Evolutionary conservation across 306 rosid genomes (phyloP).

Genomic region (Herpetospermum pedunculosum): DNA sequence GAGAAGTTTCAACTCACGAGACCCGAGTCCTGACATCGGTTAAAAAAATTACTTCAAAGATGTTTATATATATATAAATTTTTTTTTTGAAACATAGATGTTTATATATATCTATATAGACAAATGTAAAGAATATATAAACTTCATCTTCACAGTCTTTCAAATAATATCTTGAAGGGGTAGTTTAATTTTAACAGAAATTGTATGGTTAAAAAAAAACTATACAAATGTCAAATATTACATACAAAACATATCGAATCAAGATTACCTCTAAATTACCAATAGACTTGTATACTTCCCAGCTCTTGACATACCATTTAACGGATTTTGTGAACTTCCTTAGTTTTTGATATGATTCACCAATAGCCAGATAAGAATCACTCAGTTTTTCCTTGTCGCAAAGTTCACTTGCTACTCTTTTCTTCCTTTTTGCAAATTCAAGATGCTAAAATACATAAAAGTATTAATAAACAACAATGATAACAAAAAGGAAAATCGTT

Average conservation of each 20-base stretch:
- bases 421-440: constrained; percentile 74
- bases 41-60: not conserved
- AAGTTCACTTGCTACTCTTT: constrained; percentile 50
- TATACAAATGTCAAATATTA: no score
- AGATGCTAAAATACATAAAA: constrained; percentile 34
- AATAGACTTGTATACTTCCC: constrained; percentile 51
- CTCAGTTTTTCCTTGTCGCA: constrained; percentile 62
- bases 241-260: constrained; percentile 6
- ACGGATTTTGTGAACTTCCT: constrained; percentile 55
- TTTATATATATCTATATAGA: not conserved
- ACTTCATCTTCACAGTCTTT: not conserved
- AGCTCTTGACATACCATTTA: constrained; percentile 77
- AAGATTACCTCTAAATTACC: constrained; percentile 69
- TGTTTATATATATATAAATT: no score
- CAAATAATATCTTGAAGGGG: not conserved
- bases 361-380: constrained; percentile 60
- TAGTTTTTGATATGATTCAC: constrained; percentile 71
- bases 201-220: not conserved
- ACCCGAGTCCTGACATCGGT: not conserved
- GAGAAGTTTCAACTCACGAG: not conserved
- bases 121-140: not conserved
- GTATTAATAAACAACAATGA: not conserved
- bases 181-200: not conserved
- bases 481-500: not conserved
- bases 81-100: no score